Conservation (phyloP, 176 grass and related monocot genomes). For the Bonia amplexicaulis region DNA sequence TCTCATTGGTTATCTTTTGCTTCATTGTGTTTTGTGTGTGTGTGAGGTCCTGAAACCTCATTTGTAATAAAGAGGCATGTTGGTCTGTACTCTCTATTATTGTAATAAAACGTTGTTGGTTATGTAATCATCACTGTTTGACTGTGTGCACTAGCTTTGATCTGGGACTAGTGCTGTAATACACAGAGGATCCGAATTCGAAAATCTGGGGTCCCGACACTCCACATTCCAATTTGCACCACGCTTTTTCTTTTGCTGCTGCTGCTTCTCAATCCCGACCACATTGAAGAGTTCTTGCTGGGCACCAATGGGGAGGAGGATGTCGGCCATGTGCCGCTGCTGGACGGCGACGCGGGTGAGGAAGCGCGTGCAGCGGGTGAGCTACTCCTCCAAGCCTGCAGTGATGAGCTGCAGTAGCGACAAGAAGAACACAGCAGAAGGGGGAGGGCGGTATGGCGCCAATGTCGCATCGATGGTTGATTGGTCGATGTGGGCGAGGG, state of each 20-base stretch:
- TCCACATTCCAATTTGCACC: not conserved
- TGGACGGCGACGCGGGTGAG: conserved; percentile 22
- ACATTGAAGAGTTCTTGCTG: not conserved
- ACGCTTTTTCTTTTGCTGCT: not conserved
- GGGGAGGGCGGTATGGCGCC: not conserved
- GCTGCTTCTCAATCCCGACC: not conserved
- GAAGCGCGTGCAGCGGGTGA: conserved; percentile 23
- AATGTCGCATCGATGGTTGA: not conserved
- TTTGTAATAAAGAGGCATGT: too few relatives aligned
- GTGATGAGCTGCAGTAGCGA: not conserved
- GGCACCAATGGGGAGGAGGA: conserved; percentile 28
- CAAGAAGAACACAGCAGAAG: not conserved
- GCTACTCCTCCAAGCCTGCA: conserved; percentile 4
- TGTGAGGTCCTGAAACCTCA: too few relatives aligned
- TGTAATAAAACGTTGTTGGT: too few relatives aligned
- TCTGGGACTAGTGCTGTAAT: too few relatives aligned
- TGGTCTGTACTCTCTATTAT: too few relatives aligned
- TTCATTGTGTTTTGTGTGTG: too few relatives aligned
- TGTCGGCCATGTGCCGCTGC: conserved; percentile 24
- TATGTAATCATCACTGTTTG: too few relatives aligned
- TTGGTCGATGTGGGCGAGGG: not conserved
- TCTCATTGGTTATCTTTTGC: too few relatives aligned
- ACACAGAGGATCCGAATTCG: too few relatives aligned
- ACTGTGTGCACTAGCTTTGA: too few relatives aligned
- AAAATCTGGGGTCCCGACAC: too few relatives aligned